Evolutionary conservation across 1,284 basidiomycete genomes (phyloP).

Genomic region (Mycosarcoma mackinlayi): DNA sequence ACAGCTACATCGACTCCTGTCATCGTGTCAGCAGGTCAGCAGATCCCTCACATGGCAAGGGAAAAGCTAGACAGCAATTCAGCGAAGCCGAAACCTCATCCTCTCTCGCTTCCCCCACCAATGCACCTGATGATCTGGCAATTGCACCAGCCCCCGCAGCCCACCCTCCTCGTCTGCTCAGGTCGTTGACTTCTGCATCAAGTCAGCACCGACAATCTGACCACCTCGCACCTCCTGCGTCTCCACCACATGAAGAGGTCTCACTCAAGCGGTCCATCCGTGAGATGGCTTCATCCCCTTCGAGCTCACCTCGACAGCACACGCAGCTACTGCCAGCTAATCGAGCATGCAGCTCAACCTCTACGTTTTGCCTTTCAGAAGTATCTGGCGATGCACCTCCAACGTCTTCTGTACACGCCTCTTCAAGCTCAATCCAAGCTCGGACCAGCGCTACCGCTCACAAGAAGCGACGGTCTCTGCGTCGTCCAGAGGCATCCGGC

Average conservation of each 20-base stretch:
- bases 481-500: neutral
- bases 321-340: neutral
- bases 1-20: neutral
- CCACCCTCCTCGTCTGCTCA: neutral
- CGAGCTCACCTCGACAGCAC: conserved; percentile 21
- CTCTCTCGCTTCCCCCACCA: neutral
- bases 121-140: neutral
- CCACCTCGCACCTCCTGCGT: neutral
- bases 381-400: neutral
- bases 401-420: neutral
- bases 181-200: neutral
- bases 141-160: neutral
- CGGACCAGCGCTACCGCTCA: conserved; percentile 2
- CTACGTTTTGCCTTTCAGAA: neutral
- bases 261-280: conserved; percentile 32
- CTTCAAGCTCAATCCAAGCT: neutral
- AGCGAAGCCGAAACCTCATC: neutral
- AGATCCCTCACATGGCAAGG: conserved; percentile 13
- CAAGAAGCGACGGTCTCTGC: conserved; percentile 29
- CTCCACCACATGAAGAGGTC: conserved; percentile 5
- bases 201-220: neutral
- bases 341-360: conserved; percentile 1
- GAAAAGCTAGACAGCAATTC: conserved; percentile 15
- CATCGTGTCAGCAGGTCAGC: neutral
- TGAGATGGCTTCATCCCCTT: conserved; percentile 31